phyloP scores from a whole-genome alignment of 345 rosid species.

The Passiflora organensis region DNA sequence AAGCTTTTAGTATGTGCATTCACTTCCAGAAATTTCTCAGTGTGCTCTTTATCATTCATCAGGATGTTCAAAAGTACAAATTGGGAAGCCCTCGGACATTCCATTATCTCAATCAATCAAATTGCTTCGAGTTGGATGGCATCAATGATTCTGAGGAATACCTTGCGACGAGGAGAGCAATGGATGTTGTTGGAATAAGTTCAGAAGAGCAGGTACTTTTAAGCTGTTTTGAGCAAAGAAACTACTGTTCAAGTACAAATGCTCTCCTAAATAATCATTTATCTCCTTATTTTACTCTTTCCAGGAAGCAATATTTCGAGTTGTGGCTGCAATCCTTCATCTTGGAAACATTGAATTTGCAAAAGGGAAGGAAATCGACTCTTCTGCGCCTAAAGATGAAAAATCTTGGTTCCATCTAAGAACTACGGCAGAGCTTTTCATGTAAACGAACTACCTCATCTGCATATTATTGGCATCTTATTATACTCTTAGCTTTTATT shows the following conservation, averaged over 20 bases:
- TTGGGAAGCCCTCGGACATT: slow-evolving; percentile 77
- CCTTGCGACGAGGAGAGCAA: slow-evolving; percentile 74
- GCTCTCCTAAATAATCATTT: slow-evolving; percentile 10
- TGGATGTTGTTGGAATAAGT: slow-evolving; percentile 94
- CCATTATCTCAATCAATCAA: slow-evolving; percentile 96
- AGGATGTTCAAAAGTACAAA: slow-evolving; percentile 79
- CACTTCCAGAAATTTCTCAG: not conserved
- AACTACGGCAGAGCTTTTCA: slow-evolving; percentile 86
- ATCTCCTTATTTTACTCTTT: slow-evolving; percentile 10
- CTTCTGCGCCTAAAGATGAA: slow-evolving; percentile 88
- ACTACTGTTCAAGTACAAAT: too few relatives aligned
- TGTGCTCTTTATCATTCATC: slow-evolving; percentile 20
- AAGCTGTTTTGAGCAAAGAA: too few relatives aligned
- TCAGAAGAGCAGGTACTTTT: slow-evolving; percentile 76
- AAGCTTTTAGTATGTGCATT: not conserved
- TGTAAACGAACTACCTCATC: slow-evolving; percentile 37
- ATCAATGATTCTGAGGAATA: slow-evolving; percentile 84
- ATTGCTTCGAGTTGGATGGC: slow-evolving; percentile 76
- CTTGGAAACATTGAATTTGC: slow-evolving; percentile 90
- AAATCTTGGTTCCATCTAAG: slow-evolving; percentile 77
- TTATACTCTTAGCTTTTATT: too few relatives aligned
- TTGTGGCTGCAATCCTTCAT: slow-evolving; percentile 92
- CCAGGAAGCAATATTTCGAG: slow-evolving; percentile 86
- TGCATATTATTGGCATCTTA: slow-evolving; percentile 2
- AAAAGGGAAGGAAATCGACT: slow-evolving; percentile 87